Evolutionary conservation across 352 stramenopile species (phyloP).

Genomic region (Globisporangium paroecandrum): DNA sequence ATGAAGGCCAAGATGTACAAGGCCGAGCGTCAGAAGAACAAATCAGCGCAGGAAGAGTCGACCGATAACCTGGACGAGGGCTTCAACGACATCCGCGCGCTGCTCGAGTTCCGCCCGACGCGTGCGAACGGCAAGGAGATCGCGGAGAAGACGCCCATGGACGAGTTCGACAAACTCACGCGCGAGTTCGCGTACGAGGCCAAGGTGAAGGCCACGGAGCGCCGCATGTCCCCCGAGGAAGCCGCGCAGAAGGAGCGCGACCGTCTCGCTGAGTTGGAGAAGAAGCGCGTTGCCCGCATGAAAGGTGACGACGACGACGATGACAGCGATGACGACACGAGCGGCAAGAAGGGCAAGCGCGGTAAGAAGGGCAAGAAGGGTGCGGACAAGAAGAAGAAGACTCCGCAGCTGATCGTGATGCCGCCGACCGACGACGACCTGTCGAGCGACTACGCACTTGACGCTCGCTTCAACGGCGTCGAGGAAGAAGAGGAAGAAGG

Average conservation of each 20-base stretch:
- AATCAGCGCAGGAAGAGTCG: conserved; percentile 73
- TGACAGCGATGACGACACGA: conserved; percentile 65
- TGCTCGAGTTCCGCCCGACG: conserved; percentile 80
- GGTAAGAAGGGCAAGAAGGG: conserved; percentile 33
- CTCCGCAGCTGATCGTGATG: conserved; percentile 66
- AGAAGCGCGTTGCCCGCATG: conserved; percentile 93
- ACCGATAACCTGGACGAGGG: conserved; percentile 73
- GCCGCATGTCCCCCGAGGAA: conserved; percentile 94
- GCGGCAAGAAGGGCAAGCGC: conserved; percentile 40
- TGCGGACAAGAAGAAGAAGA: conserved; percentile 20
- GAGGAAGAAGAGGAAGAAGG: conserved; percentile 46
- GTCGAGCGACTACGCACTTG: conserved; percentile 79
- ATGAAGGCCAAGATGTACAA: conserved; percentile 91
- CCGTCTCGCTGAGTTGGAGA: conserved; percentile 89
- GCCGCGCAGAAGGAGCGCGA: conserved; percentile 91
- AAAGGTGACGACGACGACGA: conserved; percentile 82
- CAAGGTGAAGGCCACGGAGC: conserved; percentile 92
- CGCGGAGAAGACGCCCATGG: conserved; percentile 67
- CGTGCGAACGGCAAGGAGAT: conserved; percentile 57
- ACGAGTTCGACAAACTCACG: conserved; percentile 86
- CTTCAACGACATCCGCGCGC: conserved; percentile 54
- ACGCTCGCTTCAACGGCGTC: conserved; percentile 44
- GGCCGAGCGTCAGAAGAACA: conserved; percentile 83
- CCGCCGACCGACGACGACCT: conserved; percentile 88
- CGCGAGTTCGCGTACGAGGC: conserved; percentile 85